Conservation (phyloP, 352 stramenopile genomes). For the Pythium guiyangense region DNA sequence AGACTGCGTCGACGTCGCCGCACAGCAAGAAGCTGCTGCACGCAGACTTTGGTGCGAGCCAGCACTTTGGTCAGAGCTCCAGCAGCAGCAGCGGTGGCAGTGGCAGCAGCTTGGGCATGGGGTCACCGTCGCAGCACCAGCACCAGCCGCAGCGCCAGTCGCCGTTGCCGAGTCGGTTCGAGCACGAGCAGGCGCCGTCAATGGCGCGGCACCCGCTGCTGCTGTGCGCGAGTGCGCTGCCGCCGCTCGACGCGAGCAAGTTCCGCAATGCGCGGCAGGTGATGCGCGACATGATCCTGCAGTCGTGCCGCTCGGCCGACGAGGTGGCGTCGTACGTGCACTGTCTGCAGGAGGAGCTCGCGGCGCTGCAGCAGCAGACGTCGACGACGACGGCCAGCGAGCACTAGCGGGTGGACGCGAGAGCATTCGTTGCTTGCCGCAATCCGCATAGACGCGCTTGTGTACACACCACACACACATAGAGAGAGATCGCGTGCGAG, state of each 20-base stretch:
- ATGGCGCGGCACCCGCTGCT: slow-evolving; percentile 17
- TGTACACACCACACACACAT: too few relatives aligned
- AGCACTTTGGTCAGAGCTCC: slow-evolving; percentile 5
- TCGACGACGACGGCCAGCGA: background rate
- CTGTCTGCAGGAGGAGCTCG: slow-evolving; percentile 49
- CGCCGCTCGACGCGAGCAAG: slow-evolving; percentile 29
- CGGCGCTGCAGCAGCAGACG: slow-evolving; percentile 29
- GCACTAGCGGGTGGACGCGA: too few relatives aligned
- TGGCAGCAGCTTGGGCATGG: too few relatives aligned
- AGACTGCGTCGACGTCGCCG: slow-evolving; percentile 33
- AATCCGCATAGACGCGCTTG: too few relatives aligned
- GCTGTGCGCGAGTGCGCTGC: background rate
- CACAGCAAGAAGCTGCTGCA: slow-evolving; percentile 42
- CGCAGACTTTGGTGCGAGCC: slow-evolving; percentile 19
- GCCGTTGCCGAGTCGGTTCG: slow-evolving; percentile 1
- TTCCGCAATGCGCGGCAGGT: slow-evolving; percentile 31
- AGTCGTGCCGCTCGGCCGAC: too few relatives aligned
- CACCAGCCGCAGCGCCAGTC: background rate
- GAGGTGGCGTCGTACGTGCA: too few relatives aligned
- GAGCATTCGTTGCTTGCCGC: background rate
- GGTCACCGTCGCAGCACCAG: too few relatives aligned
- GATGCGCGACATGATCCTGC: slow-evolving; percentile 48
- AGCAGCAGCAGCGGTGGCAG: too few relatives aligned
- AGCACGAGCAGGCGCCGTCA: slow-evolving; percentile 4
- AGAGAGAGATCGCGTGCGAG: too few relatives aligned